Base-by-base conservation (phyloP, 2,329 filamentous ascomycete species). In the Colletotrichum tropicale region DNA sequence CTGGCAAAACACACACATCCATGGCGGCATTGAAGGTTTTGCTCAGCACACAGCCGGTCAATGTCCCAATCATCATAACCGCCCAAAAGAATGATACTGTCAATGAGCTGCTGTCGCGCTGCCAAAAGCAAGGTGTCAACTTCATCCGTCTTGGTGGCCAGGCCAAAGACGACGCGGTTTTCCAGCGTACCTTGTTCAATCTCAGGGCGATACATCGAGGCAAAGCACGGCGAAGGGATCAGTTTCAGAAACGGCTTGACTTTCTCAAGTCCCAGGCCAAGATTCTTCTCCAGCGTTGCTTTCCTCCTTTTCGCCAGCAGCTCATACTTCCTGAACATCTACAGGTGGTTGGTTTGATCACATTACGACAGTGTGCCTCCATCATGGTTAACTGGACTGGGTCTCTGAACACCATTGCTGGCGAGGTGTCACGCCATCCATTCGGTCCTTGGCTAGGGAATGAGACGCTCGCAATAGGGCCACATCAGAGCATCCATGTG, bases 31-130 rank as follows among this genome's bases (percentile, higher is more conserved):
- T 98, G 12, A 91, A 90, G 62, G 87, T 93, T 2, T 86, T 96
- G 69, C 86, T 95, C 1, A 84, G 88, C 2, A 94, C 94, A 69
- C 88, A 91, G 80, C 81, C 82, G 3, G 79, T 81, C 3, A 91
- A 93, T 73, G 89, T 92, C 10, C 94, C 94, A 0, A 92, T 98
- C 34, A 88, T 98, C 24, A 88, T 98, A 5, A 91, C 95, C 0
- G 95, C 95, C 9, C 95, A 98, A 80, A 98, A 96, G 0, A 98
- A 98, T 75, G 95, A 98, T 83, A 96, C 96, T 0, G 86, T 98
- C 0, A 96, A 98, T 79, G 96, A 98, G 81, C 87, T 98, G 0
- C 86, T 98, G 0, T 85, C 86, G 1, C 91, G 93, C 70, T 88
- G 95, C 18, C 87, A 91, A 2, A 81, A 86, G 2, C 70, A 79